Percentiles rank a stretch among this genome's conserved stretches.
Evolutionary conservation across 371 early-diverging fungal genomes (phyloP).

Genomic region (Scutellospora calospora): DNA sequence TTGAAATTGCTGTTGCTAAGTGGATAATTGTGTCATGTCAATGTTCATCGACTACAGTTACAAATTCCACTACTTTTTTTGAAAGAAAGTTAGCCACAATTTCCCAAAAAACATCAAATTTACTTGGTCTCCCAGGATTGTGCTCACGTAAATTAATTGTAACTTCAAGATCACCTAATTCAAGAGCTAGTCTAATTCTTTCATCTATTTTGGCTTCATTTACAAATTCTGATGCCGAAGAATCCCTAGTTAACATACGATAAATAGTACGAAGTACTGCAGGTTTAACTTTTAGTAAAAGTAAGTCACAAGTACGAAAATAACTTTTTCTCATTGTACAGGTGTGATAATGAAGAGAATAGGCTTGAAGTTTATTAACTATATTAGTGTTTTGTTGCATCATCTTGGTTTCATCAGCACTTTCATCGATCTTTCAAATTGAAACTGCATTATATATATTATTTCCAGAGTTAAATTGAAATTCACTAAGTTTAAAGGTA

Average conservation of each 20-base stretch:
- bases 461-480: background rate
- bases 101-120: background rate
- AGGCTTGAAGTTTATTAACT: background rate
- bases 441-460: background rate
- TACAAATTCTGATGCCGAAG: background rate
- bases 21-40: background rate
- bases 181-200: background rate
- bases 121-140: background rate
- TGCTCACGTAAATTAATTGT: background rate
- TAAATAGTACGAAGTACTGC: background rate
- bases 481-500: background rate
- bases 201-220: background rate
- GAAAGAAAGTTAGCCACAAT: background rate
- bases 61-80: background rate
- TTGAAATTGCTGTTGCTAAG: background rate
- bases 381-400: background rate
- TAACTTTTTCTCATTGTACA: background rate
- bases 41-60: background rate
- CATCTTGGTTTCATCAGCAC: background rate
- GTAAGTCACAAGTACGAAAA: background rate
- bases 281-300: background rate
- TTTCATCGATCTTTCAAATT: background rate
- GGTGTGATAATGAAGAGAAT: background rate
- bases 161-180: background rate
- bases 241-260: background rate